These are phyloP conservation scores for Stagonosporopsis vannaccii DNA, from an alignment of 2,329 filamentous ascomycete species.

Conservation along the genomic window DNA sequence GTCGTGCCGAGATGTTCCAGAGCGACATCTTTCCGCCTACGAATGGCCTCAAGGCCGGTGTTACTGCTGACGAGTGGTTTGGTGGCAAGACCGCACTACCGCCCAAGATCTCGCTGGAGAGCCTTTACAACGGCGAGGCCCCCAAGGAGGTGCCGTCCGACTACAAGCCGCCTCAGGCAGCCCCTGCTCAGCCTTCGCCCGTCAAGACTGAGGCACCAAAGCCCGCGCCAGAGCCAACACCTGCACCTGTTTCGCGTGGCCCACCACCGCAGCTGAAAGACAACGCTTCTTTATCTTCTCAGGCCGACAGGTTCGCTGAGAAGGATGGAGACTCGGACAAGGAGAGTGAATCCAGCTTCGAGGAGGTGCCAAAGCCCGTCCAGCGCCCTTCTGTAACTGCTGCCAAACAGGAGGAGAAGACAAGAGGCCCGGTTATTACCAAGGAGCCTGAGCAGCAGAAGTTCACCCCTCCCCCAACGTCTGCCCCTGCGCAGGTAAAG, in stretches of 20 bases:
- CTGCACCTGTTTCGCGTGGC: constrained; percentile 57
- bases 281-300: constrained; percentile 82
- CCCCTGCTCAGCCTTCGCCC: constrained; percentile 47
- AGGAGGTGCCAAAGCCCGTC: constrained; percentile 79
- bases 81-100: constrained; percentile 83
- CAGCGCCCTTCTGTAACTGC: constrained; percentile 61
- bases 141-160: constrained; percentile 78
- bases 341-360: constrained; percentile 81
- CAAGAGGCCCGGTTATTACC: constrained; percentile 39
- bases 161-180: constrained; percentile 64
- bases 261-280: constrained; percentile 77
- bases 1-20: constrained; percentile 93
- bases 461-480: constrained; percentile 46
- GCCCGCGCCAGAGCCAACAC: constrained; percentile 57
- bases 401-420: constrained; percentile 51
- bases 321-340: constrained; percentile 67
- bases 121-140: constrained; percentile 83
- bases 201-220: constrained; percentile 61
- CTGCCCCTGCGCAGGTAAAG: constrained; percentile 43
- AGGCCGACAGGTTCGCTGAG: constrained; percentile 88
- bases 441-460: constrained; percentile 57
- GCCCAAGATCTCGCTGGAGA: constrained; percentile 92
- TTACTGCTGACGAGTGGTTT: constrained; percentile 84
- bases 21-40: constrained; percentile 95
- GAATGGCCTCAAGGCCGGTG: constrained; percentile 77